Evolutionary conservation across 2,329 filamentous ascomycete species (phyloP), one percentile per base, ranked within the genome.

Genomic region (Sporothrix brasiliensis): DNA sequence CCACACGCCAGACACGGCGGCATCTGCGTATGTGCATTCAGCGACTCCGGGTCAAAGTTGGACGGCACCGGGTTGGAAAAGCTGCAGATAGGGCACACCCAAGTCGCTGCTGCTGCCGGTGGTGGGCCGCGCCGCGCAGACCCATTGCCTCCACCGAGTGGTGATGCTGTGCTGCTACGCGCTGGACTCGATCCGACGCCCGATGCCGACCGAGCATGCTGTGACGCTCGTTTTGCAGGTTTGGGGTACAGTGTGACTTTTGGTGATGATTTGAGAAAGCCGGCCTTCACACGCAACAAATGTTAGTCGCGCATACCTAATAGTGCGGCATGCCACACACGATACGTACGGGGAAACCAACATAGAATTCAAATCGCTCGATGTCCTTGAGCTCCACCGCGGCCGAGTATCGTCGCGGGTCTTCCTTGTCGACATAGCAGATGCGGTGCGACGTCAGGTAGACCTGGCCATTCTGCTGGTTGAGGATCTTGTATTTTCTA

Each of bases 1-100:
- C 95, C 95, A 78, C 95, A 99, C 5, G 93, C 91, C 69, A 97
- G 83, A 78, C 95, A 99, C 74, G 94, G 92, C 3, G 94, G 91
- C 27, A 97, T 81, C 10, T 90, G 90, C 5, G 92, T 97, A 73
- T 93, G 88, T 24, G 89, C 87, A 72, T 88, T 95, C 10, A 93
- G 93, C 2, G 91, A 89, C 0, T 89, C 86, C 0, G 93, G 92
- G 76, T 98, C 94, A 78, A 98, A 98, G 79, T 97, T 97, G 50
- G 92, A 92, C 0, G 95, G 94, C 1, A 97, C 89, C 0, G 92
- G 91, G 76, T 98, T 98, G 11, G 94, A 94, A 77, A 97, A 96
- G 75, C 92, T 94, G 83, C 94, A 98, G 76, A 98, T 98, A 1
- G 92, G 91, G 81, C 94, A 98, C 24, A 98, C 90, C 94, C 94